Conservation (phyloP, 2,329 filamentous ascomycete species). For the Zalaria obscura region DNA sequence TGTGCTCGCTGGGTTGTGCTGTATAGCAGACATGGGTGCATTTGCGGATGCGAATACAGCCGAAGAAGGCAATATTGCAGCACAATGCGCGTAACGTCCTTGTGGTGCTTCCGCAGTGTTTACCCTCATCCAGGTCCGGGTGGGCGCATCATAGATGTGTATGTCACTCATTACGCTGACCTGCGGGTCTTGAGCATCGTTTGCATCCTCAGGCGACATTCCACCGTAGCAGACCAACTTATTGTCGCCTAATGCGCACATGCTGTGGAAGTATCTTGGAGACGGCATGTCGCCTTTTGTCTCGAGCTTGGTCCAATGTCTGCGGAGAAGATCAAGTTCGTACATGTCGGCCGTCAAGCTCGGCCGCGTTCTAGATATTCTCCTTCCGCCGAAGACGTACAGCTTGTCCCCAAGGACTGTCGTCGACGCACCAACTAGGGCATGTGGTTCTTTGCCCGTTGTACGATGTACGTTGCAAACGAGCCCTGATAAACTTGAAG, state of each 20-base stretch:
- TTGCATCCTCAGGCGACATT: conserved; percentile 59
- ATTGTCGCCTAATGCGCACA: conserved; percentile 83
- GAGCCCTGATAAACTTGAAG: conserved; percentile 50
- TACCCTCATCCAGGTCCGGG: conserved; percentile 73
- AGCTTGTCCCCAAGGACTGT: conserved; percentile 91
- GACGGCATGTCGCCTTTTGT: conserved; percentile 74
- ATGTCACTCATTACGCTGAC: conserved; percentile 97
- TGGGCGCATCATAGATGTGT: conserved; percentile 80
- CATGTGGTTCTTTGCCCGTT: conserved; percentile 79
- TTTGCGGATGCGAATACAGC: conserved; percentile 74
- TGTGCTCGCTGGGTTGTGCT: conserved; percentile 73
- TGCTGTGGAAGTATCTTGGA: conserved; percentile 91
- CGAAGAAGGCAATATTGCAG: conserved; percentile 77
- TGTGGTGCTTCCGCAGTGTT: conserved; percentile 63
- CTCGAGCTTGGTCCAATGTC: conserved; percentile 88
- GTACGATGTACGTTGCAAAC: conserved; percentile 64
- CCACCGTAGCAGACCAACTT: conserved; percentile 97
- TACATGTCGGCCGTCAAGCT: conserved; percentile 83
- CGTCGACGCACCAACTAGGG: conserved; percentile 86
- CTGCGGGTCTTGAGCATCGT: conserved; percentile 10
- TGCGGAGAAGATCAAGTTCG: conserved; percentile 76
- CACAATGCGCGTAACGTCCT: conserved; percentile 92
- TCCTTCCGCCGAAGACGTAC: conserved; percentile 87
- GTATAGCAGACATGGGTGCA: conserved; percentile 72
- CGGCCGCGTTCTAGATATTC: conserved; percentile 71